Conservation (phyloP, 2,329 filamentous ascomycete genomes). For the Ophiobolus disseminans region DNA sequence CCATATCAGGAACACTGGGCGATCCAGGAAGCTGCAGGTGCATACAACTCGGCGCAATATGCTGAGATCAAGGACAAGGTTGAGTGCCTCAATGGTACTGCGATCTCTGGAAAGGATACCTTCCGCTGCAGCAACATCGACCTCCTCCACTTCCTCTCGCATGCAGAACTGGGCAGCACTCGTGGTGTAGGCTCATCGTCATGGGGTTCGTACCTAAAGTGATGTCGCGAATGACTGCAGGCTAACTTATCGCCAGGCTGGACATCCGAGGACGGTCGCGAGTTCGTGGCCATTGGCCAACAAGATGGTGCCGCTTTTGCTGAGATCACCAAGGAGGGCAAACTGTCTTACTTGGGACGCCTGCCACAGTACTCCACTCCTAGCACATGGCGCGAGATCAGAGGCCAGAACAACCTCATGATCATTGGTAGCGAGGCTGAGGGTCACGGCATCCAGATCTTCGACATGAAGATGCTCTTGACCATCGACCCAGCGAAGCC, state of each 20-base stretch:
- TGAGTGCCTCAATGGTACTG: conserved; percentile 48
- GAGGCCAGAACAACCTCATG: conserved; percentile 53
- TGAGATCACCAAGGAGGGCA: conserved; percentile 59
- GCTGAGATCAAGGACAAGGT: conserved; percentile 42
- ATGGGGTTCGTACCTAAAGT: conserved; percentile 49
- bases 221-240: background rate
- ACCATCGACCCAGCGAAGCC: conserved; percentile 43
- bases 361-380: conserved; percentile 57
- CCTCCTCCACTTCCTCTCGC: conserved; percentile 63
- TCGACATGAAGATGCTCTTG: conserved; percentile 63
- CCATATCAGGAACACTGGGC: conserved; percentile 46
- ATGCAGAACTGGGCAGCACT: conserved; percentile 60
- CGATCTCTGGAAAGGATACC: conserved; percentile 41
- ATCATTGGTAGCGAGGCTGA: conserved; percentile 51
- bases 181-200: conserved; percentile 55
- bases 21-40: conserved; percentile 41
- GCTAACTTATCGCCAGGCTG: conserved; percentile 46
- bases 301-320: conserved; percentile 63
- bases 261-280: conserved; percentile 60
- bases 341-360: conserved; percentile 61
- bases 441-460: conserved; percentile 67
- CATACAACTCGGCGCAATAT: conserved; percentile 45
- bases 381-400: conserved; percentile 62
- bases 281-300: conserved; percentile 63
- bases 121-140: conserved; percentile 55